A percentile compares a stretch with the other conserved stretches of the same genome.
phyloP scores from a whole-genome alignment of 441 rosid genomes.

The Manihot esculenta region DNA sequence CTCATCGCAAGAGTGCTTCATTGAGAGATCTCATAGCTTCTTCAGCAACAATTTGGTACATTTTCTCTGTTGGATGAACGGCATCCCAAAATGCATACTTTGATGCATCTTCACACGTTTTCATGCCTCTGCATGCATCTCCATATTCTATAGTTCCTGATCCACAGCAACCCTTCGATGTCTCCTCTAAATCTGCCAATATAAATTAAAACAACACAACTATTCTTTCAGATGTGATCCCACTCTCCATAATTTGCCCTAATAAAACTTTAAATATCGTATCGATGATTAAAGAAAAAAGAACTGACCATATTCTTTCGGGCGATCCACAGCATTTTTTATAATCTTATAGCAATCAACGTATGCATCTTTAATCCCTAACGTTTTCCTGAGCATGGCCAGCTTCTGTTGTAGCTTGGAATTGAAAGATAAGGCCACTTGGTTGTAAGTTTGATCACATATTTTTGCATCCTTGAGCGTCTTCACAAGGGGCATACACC shows the following conservation, averaged over 20 bases:
- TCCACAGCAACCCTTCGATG: slow-evolving; percentile 73
- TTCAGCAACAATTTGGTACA: slow-evolving; percentile 62
- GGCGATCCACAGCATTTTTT: slow-evolving; percentile 42
- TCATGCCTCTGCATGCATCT: slow-evolving; percentile 55
- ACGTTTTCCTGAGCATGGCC: slow-evolving; percentile 24
- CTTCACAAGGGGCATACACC: slow-evolving; percentile 78
- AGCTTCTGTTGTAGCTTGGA: slow-evolving; percentile 44
- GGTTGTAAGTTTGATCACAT: slow-evolving; percentile 53
- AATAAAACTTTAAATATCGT: no score
- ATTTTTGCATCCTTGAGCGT: slow-evolving; percentile 41
- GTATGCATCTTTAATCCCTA: slow-evolving; percentile 50
- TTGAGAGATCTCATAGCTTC: slow-evolving; percentile 44
- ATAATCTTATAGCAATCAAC: slow-evolving; percentile 49
- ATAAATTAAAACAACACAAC: no score
- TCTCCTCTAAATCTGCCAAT: slow-evolving; percentile 50
- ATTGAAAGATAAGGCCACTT: slow-evolving; percentile 48
- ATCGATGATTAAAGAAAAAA: no score
- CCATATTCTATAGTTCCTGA: slow-evolving; percentile 71
- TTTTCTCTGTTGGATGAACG: slow-evolving; percentile 72
- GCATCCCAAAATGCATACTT: slow-evolving; percentile 79
- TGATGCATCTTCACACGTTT: slow-evolving; percentile 55
- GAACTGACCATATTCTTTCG: slow-evolving; percentile 49
- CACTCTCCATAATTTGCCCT: no score
- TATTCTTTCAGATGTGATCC: no score
- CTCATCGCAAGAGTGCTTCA: slow-evolving; percentile 33